Conservation (phyloP, 371 early-diverging fungal genomes). For the Smittium culicis region DNA sequence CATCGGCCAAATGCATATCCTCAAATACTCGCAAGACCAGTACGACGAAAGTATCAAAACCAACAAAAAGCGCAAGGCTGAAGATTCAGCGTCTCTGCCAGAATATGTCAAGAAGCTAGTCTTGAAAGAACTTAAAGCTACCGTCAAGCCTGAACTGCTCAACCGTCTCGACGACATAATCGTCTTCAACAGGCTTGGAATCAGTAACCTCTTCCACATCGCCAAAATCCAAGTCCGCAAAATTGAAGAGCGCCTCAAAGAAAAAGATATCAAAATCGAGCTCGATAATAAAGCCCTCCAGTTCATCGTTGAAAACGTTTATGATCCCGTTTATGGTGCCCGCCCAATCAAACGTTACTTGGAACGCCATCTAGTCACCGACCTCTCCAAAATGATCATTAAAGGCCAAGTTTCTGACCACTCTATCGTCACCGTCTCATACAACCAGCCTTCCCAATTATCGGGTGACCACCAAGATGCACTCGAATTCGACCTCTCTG, state of each 20-base stretch:
- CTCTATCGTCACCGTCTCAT: neutral
- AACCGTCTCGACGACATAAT: constrained; percentile 74
- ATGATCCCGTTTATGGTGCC: constrained; percentile 65
- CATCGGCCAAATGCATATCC: constrained; percentile 42
- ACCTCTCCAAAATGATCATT: constrained; percentile 52
- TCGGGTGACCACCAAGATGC: neutral
- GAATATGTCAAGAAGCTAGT: constrained; percentile 34
- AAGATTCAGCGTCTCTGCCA: constrained; percentile 13
- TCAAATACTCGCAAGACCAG: constrained; percentile 9
- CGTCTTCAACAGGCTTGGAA: constrained; percentile 51
- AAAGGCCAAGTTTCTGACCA: constrained; percentile 23
- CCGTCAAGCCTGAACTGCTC: constrained; percentile 68
- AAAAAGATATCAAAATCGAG: constrained; percentile 39
- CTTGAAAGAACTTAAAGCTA: constrained; percentile 41
- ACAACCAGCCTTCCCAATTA: too few species aligned
- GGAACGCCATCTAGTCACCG: constrained; percentile 54
- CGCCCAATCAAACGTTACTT: constrained; percentile 61
- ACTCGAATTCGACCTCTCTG: neutral
- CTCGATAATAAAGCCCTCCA: constrained; percentile 42
- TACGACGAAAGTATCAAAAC: neutral
- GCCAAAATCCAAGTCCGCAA: constrained; percentile 43
- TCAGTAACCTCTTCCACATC: constrained; percentile 39
- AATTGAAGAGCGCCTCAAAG: constrained; percentile 44
- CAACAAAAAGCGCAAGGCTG: neutral
- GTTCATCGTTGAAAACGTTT: constrained; percentile 40